These are phyloP conservation scores for Hypseocharis bilobata DNA, from an alignment of 441 rosid species.

Conservation along the genomic window DNA sequence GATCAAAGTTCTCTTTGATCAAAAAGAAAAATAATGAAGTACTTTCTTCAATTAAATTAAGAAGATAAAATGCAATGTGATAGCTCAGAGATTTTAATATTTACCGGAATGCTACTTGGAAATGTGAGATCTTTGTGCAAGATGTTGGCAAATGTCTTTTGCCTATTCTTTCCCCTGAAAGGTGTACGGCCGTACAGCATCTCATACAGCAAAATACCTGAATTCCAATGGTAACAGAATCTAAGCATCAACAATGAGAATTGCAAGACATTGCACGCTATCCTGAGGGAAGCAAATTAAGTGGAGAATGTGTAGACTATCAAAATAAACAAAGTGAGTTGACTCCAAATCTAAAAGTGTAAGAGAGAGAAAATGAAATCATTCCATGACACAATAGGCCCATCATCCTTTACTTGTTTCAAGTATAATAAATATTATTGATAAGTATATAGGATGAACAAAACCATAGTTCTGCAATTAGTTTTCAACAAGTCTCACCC, in stretches of 20 bases:
- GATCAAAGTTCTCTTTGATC: too few relatives aligned
- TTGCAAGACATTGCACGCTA: constrained; percentile 1
- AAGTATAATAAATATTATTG: not conserved
- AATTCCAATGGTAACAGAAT: constrained; percentile 8
- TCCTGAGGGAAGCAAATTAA: not conserved
- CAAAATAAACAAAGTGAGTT: not conserved
- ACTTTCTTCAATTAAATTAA: not conserved
- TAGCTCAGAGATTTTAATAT: not conserved
- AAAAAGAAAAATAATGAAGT: too few relatives aligned
- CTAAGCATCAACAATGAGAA: not conserved
- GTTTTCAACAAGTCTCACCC: not conserved
- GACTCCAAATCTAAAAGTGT: not conserved
- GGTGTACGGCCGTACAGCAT: constrained; percentile 96
- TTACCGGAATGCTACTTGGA: constrained; percentile 91
- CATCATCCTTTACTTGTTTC: not conserved
- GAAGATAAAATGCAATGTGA: too few relatives aligned
- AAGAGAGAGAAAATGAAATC: not conserved
- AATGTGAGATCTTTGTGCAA: constrained; percentile 90
- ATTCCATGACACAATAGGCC: not conserved
- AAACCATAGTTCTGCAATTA: not conserved
- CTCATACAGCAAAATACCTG: constrained; percentile 85
- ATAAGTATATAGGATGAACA: not conserved
- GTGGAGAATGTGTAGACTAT: not conserved
- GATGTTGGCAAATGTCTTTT: constrained; percentile 85
- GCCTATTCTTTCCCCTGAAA: constrained; percentile 94